phyloP scores from a whole-genome alignment of 768 basidiomycete genomes.

The Lactifluus pinguis region DNA sequence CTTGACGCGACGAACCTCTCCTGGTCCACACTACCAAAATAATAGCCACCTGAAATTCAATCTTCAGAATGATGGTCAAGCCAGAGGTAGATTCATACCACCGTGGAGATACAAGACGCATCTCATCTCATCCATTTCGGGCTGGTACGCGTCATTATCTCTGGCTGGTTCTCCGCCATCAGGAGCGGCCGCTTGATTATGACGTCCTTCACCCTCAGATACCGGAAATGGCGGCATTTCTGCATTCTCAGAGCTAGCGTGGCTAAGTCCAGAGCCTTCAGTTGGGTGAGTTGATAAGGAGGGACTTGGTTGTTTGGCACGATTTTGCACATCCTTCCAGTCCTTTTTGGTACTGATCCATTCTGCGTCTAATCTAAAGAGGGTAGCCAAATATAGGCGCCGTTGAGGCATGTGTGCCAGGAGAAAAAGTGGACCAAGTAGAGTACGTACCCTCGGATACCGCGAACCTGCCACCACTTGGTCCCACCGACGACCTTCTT shows the following conservation, averaged over 20 bases:
- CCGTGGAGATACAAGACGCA: conserved; percentile 81
- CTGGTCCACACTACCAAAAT: conserved; percentile 74
- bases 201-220: conserved; percentile 9
- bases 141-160: conserved; percentile 36
- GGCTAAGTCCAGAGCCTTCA: not conserved
- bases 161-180: conserved; percentile 21
- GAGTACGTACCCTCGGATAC: conserved; percentile 56
- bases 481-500: conserved; percentile 73
- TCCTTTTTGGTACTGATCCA: conserved; percentile 86
- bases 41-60: conserved; percentile 58
- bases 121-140: conserved; percentile 74
- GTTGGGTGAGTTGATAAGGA: not conserved
- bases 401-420: not conserved
- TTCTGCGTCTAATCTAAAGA: conserved; percentile 64
- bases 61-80: conserved; percentile 14
- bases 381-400: not conserved
- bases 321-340: conserved; percentile 58
- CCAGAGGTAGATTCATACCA: conserved; percentile 32
- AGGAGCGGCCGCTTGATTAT: conserved; percentile 18
- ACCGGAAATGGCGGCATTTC: not conserved
- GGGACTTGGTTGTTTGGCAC: conserved; percentile 29
- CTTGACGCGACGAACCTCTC: conserved; percentile 39
- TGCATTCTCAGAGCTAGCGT: not conserved
- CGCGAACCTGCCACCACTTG: conserved; percentile 98
- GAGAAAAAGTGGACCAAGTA: conserved; percentile 15